Evolutionary conservation across 345 rosid genomes (phyloP).

Genomic region (Hibiscus syriacus): DNA sequence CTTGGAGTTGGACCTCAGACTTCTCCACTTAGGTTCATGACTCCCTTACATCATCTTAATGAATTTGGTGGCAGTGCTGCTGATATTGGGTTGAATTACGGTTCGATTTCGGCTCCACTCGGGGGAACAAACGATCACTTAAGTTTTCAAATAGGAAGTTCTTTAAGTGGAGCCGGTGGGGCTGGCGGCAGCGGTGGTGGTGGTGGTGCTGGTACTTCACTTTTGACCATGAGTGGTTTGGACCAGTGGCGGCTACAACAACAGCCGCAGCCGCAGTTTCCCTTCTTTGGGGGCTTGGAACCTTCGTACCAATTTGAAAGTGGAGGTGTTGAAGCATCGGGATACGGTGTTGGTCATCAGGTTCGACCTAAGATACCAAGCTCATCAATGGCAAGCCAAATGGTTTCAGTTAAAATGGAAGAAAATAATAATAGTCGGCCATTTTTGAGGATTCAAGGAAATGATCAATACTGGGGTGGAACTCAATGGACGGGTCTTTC

Average conservation of each 20-base stretch:
- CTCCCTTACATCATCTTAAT: constrained; percentile 41
- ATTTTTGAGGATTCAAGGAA: constrained; percentile 35
- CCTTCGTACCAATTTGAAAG: constrained; percentile 43
- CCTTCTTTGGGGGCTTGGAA: constrained; percentile 46
- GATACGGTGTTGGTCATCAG: constrained; percentile 21
- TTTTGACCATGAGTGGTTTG: constrained; percentile 28
- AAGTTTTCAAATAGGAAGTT: constrained; percentile 31
- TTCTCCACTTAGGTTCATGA: constrained; percentile 31
- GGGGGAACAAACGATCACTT: constrained; percentile 32
- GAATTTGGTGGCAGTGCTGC: constrained; percentile 27
- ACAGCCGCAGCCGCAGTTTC: constrained; percentile 40
- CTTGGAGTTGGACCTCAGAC: constrained; percentile 27
- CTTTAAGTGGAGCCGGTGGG: constrained; percentile 20
- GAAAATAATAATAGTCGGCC: constrained; percentile 34
- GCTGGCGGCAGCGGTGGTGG: constrained; percentile 1
- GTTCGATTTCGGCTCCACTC: constrained; percentile 20
- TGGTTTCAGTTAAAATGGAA: constrained; percentile 58
- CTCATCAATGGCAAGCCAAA: constrained; percentile 19
- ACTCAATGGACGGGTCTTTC: constrained; percentile 54
- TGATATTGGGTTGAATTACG: constrained; percentile 35
- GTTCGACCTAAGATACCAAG: constrained; percentile 31
- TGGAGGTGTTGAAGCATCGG: constrained; percentile 23
- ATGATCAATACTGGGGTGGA: constrained; percentile 39
- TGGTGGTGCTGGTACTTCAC: constrained; percentile 19
- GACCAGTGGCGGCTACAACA: constrained; percentile 46